Base-by-base conservation (phyloP, 257 asterid species). In the Jacaranda copaia region DNA sequence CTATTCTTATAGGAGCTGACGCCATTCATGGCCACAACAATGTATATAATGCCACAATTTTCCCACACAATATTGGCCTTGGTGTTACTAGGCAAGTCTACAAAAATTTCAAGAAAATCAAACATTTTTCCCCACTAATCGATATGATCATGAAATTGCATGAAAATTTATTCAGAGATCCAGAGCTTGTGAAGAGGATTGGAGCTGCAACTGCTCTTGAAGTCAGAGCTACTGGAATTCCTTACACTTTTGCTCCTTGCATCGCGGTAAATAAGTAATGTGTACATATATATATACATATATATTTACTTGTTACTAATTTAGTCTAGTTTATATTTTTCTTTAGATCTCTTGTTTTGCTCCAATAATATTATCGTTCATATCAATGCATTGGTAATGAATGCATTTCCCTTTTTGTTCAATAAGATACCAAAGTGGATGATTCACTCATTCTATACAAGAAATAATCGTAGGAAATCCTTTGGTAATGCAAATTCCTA, bases 161-260 rank as follows among this genome's bases (percentile, higher is more conserved):
- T 43, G 35, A 57, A 68, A 43, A 1, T 48, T 69, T 57, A 19
- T 43, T 51, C 15, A 87, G 88, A 83, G 90, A 87, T 82, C 87
- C 88, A 5, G 82, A 80, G 16, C 87, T 87, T 39, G 80, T 85
- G 13, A 85, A 82, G 81, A 81, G 63, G 42, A 85, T 84, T 25
- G 91, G 91, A 8, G 86, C 88, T 38, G 93, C 93, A 8, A 88
- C 93, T 3, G 93, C 91, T 35, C 85, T 86, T 60, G 93, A 88
- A 86, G 85, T 78, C 8, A 79, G 89, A 77, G 93, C 93, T 14
- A 88, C 91, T 0, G 91, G 91, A 5, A 87, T 87, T 59, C 82
- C 78, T 55, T 87, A 86, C 67, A 76, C 75, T 8, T 88, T 88
- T 38, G 79, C 93, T 13, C 93, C 93, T 12, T 86, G 89, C 61